Evolutionary conservation across 768 basidiomycete species (phyloP).

Genomic region (Rhodotorula sphaerocarpa): DNA sequence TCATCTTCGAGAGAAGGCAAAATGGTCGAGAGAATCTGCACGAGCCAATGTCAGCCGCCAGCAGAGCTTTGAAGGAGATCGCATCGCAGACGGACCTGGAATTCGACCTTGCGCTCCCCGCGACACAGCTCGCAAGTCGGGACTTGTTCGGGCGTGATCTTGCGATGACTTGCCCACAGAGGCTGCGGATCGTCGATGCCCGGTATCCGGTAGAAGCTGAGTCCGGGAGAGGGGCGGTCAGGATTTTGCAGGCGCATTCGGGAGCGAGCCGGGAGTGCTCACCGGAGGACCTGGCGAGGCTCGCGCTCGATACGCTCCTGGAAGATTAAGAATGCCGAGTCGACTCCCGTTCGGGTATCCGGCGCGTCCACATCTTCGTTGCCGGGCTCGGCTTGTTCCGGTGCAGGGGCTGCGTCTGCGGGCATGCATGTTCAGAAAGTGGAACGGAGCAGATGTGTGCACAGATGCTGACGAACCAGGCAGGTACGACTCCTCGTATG

Average conservation of each 20-base stretch:
- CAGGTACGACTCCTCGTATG: conserved; percentile 32
- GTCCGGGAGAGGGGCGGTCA: rapidly evolving
- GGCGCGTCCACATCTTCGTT: conserved; percentile 29
- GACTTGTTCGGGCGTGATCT: conserved; percentile 8
- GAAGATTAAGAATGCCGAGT: conserved; percentile 35
- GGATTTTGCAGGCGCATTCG: too few species aligned
- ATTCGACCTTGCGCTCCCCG: conserved; percentile 31
- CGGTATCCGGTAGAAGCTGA: conserved; percentile 33
- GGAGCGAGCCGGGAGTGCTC: background rate
- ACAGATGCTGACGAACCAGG: conserved; percentile 1
- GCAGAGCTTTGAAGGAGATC: rapidly evolving
- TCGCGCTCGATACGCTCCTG: conserved; percentile 35
- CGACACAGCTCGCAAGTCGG: conserved; percentile 25
- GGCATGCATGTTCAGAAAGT: too few species aligned
- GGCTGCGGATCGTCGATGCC: conserved; percentile 26
- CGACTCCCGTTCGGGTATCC: conserved; percentile 34
- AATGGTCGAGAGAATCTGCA: conserved; percentile 35
- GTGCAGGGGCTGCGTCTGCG: conserved; percentile 4
- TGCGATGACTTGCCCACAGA: conserved; percentile 13
- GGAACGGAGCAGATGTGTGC: too few species aligned
- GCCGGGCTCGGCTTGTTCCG: conserved; percentile 13
- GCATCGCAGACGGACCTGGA: conserved; percentile 26
- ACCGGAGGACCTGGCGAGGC: conserved; percentile 38
- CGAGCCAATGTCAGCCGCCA: background rate
- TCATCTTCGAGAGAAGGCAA: conserved; percentile 31